Evolutionary conservation across 2,329 filamentous ascomycete genomes (phyloP).

Genomic region (Clarireedia paspali): DNA sequence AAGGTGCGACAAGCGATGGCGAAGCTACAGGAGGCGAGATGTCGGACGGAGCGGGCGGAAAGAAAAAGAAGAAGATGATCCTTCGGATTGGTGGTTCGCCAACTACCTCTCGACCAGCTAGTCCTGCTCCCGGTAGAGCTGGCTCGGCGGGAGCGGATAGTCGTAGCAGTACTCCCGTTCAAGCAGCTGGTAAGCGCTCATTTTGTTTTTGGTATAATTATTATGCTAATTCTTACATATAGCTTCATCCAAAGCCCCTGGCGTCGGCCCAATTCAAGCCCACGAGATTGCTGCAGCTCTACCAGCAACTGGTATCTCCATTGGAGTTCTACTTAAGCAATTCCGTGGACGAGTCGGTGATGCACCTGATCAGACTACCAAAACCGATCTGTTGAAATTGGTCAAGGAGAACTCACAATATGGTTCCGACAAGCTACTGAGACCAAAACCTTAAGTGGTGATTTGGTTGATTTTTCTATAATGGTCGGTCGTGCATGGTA

Average conservation of each 20-base stretch:
- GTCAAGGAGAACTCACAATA: conserved; percentile 49
- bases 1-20: conserved; percentile 57
- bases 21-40: conserved; percentile 64
- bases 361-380: conserved; percentile 42
- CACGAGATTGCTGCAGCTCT: conserved; percentile 48
- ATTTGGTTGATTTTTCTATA: not conserved
- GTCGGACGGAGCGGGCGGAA: conserved; percentile 46
- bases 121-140: conserved; percentile 37
- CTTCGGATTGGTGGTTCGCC: conserved; percentile 39
- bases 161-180: conserved; percentile 27
- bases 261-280: conserved; percentile 35
- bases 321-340: conserved; percentile 44
- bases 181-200: conserved; percentile 13
- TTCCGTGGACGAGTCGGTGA: conserved; percentile 47
- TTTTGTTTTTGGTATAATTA: no score
- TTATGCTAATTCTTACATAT: not conserved
- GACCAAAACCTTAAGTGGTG: conserved; percentile 15
- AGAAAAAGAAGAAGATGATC: conserved; percentile 51
- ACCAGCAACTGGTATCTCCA: conserved; percentile 44
- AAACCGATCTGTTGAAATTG: conserved; percentile 49
- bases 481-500: not conserved
- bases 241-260: not conserved
- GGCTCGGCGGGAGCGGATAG: conserved; percentile 18
- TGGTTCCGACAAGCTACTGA: conserved; percentile 46
- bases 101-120: conserved; percentile 52